A percentile compares a stretch with the other conserved stretches of the same genome.
These are phyloP conservation scores for Pyrenochaeta sp. DNA, from an alignment of 2,329 filamentous ascomycete genomes.

Conservation along the genomic window DNA sequence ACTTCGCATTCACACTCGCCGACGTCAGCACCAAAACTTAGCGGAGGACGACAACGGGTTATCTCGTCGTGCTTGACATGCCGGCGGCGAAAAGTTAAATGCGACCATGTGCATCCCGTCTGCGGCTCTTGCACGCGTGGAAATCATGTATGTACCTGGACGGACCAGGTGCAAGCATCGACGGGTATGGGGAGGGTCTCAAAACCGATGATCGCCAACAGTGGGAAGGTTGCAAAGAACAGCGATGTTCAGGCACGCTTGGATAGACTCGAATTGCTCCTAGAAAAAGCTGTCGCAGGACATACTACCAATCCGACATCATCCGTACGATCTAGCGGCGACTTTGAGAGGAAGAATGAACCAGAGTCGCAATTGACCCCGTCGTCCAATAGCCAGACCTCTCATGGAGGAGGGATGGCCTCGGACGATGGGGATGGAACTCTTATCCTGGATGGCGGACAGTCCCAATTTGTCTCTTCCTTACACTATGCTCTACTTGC, in stretches of 20 bases:
- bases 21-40: slow-evolving; percentile 29
- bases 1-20: slow-evolving; percentile 32
- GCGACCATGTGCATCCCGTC: slow-evolving; percentile 48
- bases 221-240: slow-evolving; percentile 32
- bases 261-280: slow-evolving; percentile 45
- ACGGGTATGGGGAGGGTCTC: slow-evolving; percentile 31
- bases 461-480: slow-evolving; percentile 50
- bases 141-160: slow-evolving; percentile 47
- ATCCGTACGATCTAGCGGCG: slow-evolving; percentile 25
- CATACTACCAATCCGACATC: slow-evolving; percentile 18
- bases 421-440: slow-evolving; percentile 47
- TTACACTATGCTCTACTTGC: slow-evolving; percentile 50
- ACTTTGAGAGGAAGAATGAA: slow-evolving; percentile 26
- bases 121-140: slow-evolving; percentile 48
- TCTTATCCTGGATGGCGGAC: slow-evolving; percentile 45
- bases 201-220: slow-evolving; percentile 25
- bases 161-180: slow-evolving; percentile 34
- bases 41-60: slow-evolving; percentile 43
- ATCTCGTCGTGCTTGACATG: slow-evolving; percentile 50
- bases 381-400: slow-evolving; percentile 44
- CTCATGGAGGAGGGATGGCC: slow-evolving; percentile 43
- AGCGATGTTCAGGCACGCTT: slow-evolving; percentile 46
- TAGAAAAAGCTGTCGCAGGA: slow-evolving; percentile 43
- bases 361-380: slow-evolving; percentile 32
- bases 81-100: slow-evolving; percentile 48